Evolutionary conservation across 2,329 filamentous ascomycete genomes (phyloP), one percentile per base, ranked within the genome.

Genomic region (Geosmithia morbida): DNA sequence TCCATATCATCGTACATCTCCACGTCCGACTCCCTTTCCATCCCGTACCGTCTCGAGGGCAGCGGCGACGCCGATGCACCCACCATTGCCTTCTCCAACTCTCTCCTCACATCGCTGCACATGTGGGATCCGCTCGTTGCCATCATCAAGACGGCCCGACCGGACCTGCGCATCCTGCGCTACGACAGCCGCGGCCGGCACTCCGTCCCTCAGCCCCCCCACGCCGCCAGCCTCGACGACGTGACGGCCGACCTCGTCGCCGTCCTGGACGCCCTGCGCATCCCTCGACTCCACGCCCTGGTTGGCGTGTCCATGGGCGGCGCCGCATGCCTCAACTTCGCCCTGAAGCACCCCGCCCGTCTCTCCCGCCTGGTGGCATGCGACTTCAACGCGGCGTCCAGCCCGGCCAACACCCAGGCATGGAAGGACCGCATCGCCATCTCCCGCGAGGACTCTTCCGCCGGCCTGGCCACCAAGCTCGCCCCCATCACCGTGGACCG

Each of bases 241-340:
- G 69, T 92, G 0, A 75, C 84, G 3, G 70, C 75, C 7, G 87
- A 94, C 57, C 67, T 92, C 19, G 68, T 72, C 39, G 62, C 68
- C 0, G 61, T 94, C 1, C 75, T 94, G 2, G 70, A 81, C 47
- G 77, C 81, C 0, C 71, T 94, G 29, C 77, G 84, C 45, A 79
- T 89, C 41, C 69, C 74, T 10, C 74, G 75, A 55, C 77, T 85
- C 0, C 75, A 82, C 33, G 71, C 75, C 0, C 67, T 90, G 0
- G 68, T 92, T 18, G 87, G 87, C 18, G 87, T 94, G 3, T 86
- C 81, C 37, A 79, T 92, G 60, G 87, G 87, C 52, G 87, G 87
- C 46, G 85, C 83, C 2, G 92, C 87, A 1, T 72, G 81, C 1
- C 73, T 92, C 45, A 81, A 83, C 58, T 80, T 84, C 46, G 82